Percentiles rank a stretch among this genome's conserved stretches.
Conservation (phyloP, 2,329 filamentous ascomycete genomes). For the Pseudopithomyces maydicus region DNA sequence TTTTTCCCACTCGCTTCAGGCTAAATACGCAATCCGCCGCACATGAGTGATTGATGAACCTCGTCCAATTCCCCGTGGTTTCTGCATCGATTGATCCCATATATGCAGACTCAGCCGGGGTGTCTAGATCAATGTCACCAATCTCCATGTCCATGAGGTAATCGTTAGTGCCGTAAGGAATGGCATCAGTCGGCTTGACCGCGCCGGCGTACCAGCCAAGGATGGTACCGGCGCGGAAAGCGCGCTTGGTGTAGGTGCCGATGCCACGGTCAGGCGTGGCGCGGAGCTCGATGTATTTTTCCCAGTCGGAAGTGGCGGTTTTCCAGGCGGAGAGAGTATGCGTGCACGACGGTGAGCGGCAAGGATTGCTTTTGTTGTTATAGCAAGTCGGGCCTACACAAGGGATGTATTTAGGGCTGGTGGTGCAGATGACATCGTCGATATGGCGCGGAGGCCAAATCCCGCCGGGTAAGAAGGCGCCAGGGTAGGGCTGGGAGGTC, state of each 20-base stretch:
- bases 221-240: slow-evolving; percentile 10
- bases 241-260: slow-evolving; percentile 15
- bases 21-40: slow-evolving; percentile 12
- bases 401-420: background rate
- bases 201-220: slow-evolving; percentile 23
- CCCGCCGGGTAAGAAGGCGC: slow-evolving; percentile 6
- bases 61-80: slow-evolving; percentile 19
- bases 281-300: slow-evolving; percentile 17
- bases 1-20: slow-evolving; percentile 11
- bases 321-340: slow-evolving; percentile 18
- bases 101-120: background rate
- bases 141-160: slow-evolving; percentile 25
- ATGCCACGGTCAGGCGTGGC: slow-evolving; percentile 17
- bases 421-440: slow-evolving; percentile 10
- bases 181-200: slow-evolving; percentile 1
- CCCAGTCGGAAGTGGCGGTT: slow-evolving; percentile 11
- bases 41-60: slow-evolving; percentile 25
- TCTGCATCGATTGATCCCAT: slow-evolving; percentile 14
- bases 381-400: slow-evolving; percentile 21
- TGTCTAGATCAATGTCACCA: background rate
- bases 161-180: background rate
- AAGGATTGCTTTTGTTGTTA: slow-evolving; percentile 3
- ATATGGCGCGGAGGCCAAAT: slow-evolving; percentile 16
- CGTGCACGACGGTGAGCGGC: slow-evolving; percentile 9
- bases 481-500: slow-evolving; percentile 5